Conservation (phyloP, 441 rosid species). For the Monsonia emarginata region DNA sequence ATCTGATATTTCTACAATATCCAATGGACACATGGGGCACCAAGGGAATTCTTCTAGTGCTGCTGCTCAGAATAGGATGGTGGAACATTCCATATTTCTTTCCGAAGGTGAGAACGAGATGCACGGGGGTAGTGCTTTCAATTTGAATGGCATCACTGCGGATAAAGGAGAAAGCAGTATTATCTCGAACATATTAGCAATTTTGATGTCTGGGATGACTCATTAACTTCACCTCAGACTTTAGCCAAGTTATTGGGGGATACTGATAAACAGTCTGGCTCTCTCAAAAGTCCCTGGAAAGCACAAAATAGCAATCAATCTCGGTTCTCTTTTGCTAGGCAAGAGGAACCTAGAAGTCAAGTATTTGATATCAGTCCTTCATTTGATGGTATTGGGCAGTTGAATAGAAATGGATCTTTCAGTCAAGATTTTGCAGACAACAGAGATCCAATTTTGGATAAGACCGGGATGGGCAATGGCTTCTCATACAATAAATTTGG, state of each 20-base stretch:
- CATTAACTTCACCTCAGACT: constrained; percentile 54
- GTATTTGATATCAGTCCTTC: constrained; percentile 26
- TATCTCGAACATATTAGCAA: constrained; percentile 62
- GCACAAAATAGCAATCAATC: constrained; percentile 60
- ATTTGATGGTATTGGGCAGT: constrained; percentile 33
- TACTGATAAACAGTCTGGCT: constrained; percentile 38
- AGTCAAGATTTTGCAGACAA: constrained; percentile 36
- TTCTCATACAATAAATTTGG: constrained; percentile 38
- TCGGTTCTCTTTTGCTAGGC: constrained; percentile 87
- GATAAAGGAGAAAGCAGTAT: constrained; percentile 61
- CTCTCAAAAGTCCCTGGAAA: constrained; percentile 48
- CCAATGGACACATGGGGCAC: constrained; percentile 35
- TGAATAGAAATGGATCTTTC: constrained; percentile 28
- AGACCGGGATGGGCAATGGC: constrained; percentile 38
- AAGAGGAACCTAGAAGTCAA: constrained; percentile 47
- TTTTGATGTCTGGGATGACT: constrained; percentile 74
- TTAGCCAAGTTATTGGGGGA: constrained; percentile 54
- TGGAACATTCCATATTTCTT: constrained; percentile 29
- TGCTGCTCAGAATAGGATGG: constrained; percentile 25
- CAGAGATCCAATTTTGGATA: constrained; percentile 33
- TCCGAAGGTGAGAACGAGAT: constrained; percentile 37
- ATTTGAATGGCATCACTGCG: constrained; percentile 19
- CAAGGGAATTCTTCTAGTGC: constrained; percentile 31
- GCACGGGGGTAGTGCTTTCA: constrained; percentile 22
- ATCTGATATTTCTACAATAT: constrained; percentile 24